These are phyloP conservation scores for Ambrosia trifida DNA, from an alignment of 129 eudicot species.

Conservation along the genomic window DNA sequence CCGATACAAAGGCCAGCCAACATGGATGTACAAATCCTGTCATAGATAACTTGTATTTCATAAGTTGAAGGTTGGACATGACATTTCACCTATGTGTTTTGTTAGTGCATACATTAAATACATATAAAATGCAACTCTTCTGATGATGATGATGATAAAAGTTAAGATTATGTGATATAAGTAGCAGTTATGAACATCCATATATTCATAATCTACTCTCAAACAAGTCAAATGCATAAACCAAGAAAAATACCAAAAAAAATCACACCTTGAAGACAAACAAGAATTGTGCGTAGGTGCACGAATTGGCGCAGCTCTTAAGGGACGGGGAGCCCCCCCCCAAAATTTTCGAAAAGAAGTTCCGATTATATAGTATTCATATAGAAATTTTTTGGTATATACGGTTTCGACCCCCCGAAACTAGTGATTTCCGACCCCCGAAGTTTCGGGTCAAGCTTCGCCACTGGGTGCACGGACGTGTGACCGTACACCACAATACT, in stretches of 20 bases:
- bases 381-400: no score
- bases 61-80: slow-evolving; percentile 2
- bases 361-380: no score
- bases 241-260: background rate
- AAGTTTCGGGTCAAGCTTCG: no score
- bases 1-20: slow-evolving; percentile 77
- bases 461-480: background rate
- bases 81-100: background rate
- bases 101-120: background rate
- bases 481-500: background rate
- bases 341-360: no score
- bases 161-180: background rate
- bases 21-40: slow-evolving; percentile 75
- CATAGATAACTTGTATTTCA: slow-evolving; percentile 13
- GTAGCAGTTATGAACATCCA: background rate
- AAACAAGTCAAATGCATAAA: slow-evolving; percentile 2
- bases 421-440: no score
- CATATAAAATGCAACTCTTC: background rate
- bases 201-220: background rate
- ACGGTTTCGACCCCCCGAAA: no score
- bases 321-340: no score
- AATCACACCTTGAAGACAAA: background rate
- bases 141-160: background rate
- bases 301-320: no score
- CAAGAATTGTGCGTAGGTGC: background rate